These are phyloP conservation scores for Tulasnella sp. DNA, from an alignment of 768 basidiomycete species.

Conservation along the genomic window DNA sequence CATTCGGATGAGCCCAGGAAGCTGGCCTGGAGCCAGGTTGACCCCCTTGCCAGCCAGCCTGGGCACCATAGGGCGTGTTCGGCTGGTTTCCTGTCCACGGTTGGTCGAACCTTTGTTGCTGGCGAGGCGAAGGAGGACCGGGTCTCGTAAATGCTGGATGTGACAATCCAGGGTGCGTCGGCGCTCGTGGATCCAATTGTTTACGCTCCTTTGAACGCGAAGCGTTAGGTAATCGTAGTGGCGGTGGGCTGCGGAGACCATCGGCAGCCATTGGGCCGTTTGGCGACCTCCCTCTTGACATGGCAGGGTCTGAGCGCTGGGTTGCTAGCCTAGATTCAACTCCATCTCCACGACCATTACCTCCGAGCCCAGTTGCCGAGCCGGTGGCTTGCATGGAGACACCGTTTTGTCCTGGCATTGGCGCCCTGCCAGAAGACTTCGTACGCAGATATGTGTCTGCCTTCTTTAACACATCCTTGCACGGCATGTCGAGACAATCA, in stretches of 20 bases:
- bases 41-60: not conserved
- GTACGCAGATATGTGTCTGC: conserved; percentile 74
- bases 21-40: conserved; percentile 16
- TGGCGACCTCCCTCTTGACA: conserved; percentile 28
- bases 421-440: conserved; percentile 23
- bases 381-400: not conserved
- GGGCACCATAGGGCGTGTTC: conserved; percentile 9
- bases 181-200: conserved; percentile 3
- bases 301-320: conserved; percentile 29
- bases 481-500: conserved; percentile 81
- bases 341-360: conserved; percentile 27
- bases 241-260: conserved; percentile 14
- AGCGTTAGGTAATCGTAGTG: not conserved
- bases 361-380: not conserved
- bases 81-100: not conserved
- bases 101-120: conserved; percentile 17
- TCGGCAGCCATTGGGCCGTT: conserved; percentile 9
- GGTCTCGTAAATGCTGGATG: conserved; percentile 18
- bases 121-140: conserved; percentile 20
- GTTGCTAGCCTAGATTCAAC: conserved; percentile 5
- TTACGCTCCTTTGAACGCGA: conserved; percentile 24
- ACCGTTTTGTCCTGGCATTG: conserved; percentile 12
- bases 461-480: conserved; percentile 94
- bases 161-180: conserved; percentile 18
- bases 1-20: conserved; percentile 23